These are phyloP conservation scores for Nematodospora valgi DNA, from an alignment of 805 yeast species.

Conservation along the genomic window DNA sequence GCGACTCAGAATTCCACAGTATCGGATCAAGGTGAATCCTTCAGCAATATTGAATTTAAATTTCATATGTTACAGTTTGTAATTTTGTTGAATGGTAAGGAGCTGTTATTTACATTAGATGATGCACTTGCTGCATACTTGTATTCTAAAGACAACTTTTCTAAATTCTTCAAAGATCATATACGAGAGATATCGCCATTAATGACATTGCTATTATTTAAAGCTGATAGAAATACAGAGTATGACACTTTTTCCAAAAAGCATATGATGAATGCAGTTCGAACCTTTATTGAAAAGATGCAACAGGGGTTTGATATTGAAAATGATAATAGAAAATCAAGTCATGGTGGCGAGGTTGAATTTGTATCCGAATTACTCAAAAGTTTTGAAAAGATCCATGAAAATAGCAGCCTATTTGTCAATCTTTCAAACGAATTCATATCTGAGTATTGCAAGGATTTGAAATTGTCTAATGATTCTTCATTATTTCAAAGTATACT, in stretches of 20 bases:
- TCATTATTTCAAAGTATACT: slow-evolving; percentile 38
- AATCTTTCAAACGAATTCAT: slow-evolving; percentile 38
- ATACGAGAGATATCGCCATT: slow-evolving; percentile 32
- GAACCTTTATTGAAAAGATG: slow-evolving; percentile 22
- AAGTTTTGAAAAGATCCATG: slow-evolving; percentile 26
- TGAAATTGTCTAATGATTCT: slow-evolving; percentile 37
- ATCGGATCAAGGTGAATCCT: not conserved
- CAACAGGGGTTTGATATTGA: slow-evolving; percentile 19
- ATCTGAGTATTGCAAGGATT: slow-evolving; percentile 34
- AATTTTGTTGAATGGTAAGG: slow-evolving; percentile 23
- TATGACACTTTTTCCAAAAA: slow-evolving; percentile 16
- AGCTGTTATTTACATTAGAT: slow-evolving; percentile 15
- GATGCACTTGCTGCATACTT: slow-evolving; percentile 30
- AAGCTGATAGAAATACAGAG: slow-evolving; percentile 7
- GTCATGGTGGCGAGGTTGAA: slow-evolving; percentile 15
- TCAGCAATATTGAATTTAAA: slow-evolving; percentile 26
- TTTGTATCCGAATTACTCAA: slow-evolving; percentile 32
- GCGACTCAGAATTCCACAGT: slow-evolving; percentile 1
- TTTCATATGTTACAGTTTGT: slow-evolving; percentile 39
- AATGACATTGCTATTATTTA: slow-evolving; percentile 28
- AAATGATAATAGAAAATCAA: slow-evolving; percentile 13
- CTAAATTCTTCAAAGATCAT: slow-evolving; percentile 29
- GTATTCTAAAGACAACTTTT: slow-evolving; percentile 37
- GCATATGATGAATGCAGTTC: slow-evolving; percentile 15
- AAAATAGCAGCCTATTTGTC: slow-evolving; percentile 27